Evolutionary conservation across 768 basidiomycete species (phyloP).

Genomic region (Lentinula detonsa): DNA sequence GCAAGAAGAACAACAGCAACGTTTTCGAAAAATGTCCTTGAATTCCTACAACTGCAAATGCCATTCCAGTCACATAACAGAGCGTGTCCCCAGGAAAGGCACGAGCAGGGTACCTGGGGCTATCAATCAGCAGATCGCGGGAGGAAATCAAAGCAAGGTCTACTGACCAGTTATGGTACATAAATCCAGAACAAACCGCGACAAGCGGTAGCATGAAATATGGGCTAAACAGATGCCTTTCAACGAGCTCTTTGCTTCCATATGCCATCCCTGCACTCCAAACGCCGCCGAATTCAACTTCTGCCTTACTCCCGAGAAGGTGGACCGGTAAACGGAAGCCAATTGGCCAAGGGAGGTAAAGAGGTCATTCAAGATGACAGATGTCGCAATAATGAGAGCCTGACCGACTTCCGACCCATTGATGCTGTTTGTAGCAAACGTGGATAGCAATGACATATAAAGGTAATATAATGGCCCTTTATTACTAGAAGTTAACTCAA

Average conservation of each 20-base stretch:
- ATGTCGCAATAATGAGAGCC: too few relatives aligned
- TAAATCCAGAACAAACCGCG: slow-evolving; percentile 82
- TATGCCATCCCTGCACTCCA: too few relatives aligned
- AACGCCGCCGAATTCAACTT: too few relatives aligned
- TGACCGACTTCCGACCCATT: too few relatives aligned
- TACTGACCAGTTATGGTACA: slow-evolving; percentile 93
- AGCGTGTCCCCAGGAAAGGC: slow-evolving; percentile 96
- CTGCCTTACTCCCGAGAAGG: too few relatives aligned
- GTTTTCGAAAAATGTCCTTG: slow-evolving; percentile 98
- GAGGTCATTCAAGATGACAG: too few relatives aligned
- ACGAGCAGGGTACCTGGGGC: slow-evolving; percentile 85
- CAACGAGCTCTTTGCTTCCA: slow-evolving; percentile 60
- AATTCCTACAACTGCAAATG: slow-evolving; percentile 95
- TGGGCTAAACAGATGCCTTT: slow-evolving; percentile 90
- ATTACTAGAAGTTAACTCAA: too few relatives aligned
- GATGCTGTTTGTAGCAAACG: too few relatives aligned
- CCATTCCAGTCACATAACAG: slow-evolving; percentile 98
- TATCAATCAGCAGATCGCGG: neutral
- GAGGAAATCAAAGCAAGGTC: neutral
- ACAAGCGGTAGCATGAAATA: slow-evolving; percentile 97
- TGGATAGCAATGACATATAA: too few relatives aligned
- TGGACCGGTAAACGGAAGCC: too few relatives aligned
- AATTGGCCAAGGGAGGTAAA: too few relatives aligned
- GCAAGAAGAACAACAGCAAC: slow-evolving; percentile 91
- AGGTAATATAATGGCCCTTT: too few relatives aligned